A percentile compares a stretch with the other conserved stretches of the same genome.
Evolutionary conservation across 768 basidiomycete species (phyloP).

Genomic region (Favolaschia claudopus): DNA sequence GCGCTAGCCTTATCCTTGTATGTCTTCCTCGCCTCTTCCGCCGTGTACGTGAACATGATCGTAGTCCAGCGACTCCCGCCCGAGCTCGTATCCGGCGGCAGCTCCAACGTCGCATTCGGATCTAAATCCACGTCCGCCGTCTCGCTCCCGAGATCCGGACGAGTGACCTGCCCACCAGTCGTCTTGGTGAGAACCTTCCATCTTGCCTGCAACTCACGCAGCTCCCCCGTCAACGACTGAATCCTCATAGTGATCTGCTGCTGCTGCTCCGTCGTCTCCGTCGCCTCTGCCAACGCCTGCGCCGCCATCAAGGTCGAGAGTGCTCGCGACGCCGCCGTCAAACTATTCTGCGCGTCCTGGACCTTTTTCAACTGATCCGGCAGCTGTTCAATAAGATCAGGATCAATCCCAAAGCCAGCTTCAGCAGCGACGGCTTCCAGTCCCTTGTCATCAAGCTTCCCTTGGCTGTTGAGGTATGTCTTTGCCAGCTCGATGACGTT

Average conservation of each 20-base stretch:
- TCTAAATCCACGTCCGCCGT: not conserved
- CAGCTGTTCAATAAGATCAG: not conserved
- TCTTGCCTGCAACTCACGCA: conserved; percentile 28
- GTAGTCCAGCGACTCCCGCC: conserved; percentile 37
- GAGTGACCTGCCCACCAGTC: not conserved
- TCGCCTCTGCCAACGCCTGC: conserved; percentile 29
- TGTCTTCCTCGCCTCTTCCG: no score
- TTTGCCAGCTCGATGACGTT: conserved; percentile 34
- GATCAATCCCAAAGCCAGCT: not conserved
- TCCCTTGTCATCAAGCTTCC: conserved; percentile 12
- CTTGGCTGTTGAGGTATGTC: conserved; percentile 26
- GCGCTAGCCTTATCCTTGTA: no score
- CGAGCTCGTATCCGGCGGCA: conserved; percentile 20
- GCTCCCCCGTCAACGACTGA: conserved; percentile 24
- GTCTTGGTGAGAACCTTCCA: conserved; percentile 16
- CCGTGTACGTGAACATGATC: conserved; percentile 14
- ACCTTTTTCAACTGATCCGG: not conserved
- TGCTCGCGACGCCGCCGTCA: conserved; percentile 28
- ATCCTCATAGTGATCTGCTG: conserved; percentile 24
- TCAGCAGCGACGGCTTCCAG: no score
- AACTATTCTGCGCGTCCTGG: conserved; percentile 2
- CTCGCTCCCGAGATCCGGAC: not conserved
- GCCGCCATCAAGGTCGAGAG: conserved; percentile 21
- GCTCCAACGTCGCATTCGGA: not conserved
- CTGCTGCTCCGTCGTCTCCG: conserved; percentile 27